Evolutionary conservation across 176 grass and related monocot genomes (phyloP).

Genomic region (Aegilops longissima): DNA sequence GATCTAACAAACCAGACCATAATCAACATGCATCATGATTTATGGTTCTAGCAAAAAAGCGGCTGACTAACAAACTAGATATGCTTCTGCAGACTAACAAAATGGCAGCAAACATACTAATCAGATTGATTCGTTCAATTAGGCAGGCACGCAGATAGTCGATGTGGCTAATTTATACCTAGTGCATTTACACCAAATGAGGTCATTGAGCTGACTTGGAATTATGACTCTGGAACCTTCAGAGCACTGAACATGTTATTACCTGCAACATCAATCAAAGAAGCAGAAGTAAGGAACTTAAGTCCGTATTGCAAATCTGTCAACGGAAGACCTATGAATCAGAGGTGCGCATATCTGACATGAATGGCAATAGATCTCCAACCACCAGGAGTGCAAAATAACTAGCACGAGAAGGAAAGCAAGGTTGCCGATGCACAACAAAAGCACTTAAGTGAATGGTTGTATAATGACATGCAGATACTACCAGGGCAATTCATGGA

Average conservation of each 20-base stretch:
- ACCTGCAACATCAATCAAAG: neutral
- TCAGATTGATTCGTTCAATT: too few species aligned
- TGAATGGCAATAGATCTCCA: neutral
- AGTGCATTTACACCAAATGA: conserved; percentile 32
- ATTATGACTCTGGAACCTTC: neutral
- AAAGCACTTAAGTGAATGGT: neutral
- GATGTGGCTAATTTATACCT: too few species aligned
- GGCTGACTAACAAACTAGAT: too few species aligned
- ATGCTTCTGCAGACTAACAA: too few species aligned
- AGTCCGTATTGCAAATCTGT: neutral
- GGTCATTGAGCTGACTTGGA: conserved; percentile 32
- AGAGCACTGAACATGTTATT: neutral
- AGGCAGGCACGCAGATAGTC: too few species aligned
- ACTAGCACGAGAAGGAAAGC: neutral
- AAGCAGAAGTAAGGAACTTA: conserved; percentile 14
- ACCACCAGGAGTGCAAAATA: neutral
- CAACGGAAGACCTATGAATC: neutral
- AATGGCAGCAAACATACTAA: too few species aligned
- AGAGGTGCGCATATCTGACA: neutral
- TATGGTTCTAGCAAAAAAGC: too few species aligned
- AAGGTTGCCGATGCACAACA: neutral
- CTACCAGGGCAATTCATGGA: neutral
- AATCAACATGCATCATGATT: too few species aligned
- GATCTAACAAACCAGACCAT: too few species aligned
- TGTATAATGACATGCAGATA: neutral